Conservation (phyloP, 768 basidiomycete genomes). For the Kwoniella europaea region DNA sequence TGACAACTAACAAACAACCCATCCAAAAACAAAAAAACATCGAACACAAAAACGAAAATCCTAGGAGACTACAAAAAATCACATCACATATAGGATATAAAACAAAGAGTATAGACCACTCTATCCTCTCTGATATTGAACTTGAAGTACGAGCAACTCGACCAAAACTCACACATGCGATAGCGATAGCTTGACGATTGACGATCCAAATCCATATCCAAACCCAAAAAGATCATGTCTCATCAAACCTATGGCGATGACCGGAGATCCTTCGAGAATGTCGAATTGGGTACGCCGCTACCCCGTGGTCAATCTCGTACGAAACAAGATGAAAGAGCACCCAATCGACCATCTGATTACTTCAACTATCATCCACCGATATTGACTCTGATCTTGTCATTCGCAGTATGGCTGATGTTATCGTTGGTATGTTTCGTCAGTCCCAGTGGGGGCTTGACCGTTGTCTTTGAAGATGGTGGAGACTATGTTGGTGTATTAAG, state of each 20-base stretch:
- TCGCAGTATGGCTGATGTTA: slow-evolving; percentile 14
- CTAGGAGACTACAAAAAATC: too few relatives aligned
- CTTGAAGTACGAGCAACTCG: too few relatives aligned
- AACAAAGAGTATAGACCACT: too few relatives aligned
- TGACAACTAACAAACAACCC: not conserved
- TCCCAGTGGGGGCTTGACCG: slow-evolving; percentile 24
- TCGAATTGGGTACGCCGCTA: not conserved
- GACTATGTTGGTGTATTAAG: slow-evolving; percentile 24
- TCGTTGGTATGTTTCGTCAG: slow-evolving; percentile 12
- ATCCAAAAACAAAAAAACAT: too few relatives aligned
- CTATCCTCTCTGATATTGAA: too few relatives aligned
- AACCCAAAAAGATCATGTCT: too few relatives aligned
- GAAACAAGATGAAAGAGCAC: slow-evolving; percentile 1
- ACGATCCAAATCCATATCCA: too few relatives aligned
- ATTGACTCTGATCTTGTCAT: slow-evolving; percentile 2
- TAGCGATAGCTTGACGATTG: too few relatives aligned
- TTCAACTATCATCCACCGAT: slow-evolving; percentile 31
- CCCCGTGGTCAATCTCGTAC: not conserved
- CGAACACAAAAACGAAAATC: too few relatives aligned
- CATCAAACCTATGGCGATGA: not conserved
- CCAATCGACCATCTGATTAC: slow-evolving; percentile 11
- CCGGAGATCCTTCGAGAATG: not conserved
- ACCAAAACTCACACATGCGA: too few relatives aligned
- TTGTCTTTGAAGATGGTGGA: slow-evolving; percentile 11
- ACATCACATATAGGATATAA: too few relatives aligned